A percentile compares a stretch with the other conserved stretches of the same genome.
phyloP scores from a whole-genome alignment of 805 yeast species.

The Candida koratica region DNA sequence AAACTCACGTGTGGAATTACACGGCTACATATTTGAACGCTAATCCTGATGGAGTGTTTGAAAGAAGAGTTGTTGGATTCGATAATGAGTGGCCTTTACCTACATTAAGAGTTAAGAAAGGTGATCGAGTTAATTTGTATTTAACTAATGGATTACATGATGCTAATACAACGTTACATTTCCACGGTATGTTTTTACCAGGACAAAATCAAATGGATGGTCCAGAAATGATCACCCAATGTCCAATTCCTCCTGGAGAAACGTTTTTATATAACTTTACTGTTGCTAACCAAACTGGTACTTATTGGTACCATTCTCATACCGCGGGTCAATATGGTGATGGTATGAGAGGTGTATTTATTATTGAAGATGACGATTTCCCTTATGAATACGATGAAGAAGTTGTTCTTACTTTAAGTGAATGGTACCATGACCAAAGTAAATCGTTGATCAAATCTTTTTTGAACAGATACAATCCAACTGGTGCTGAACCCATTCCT shows the following conservation, averaged over 20 bases:
- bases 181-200: slow-evolving; percentile 89
- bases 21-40: slow-evolving; percentile 63
- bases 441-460: slow-evolving; percentile 45
- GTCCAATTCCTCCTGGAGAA: slow-evolving; percentile 83
- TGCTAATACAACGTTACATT: slow-evolving; percentile 75
- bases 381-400: slow-evolving; percentile 67
- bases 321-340: slow-evolving; percentile 87
- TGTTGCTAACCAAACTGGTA: slow-evolving; percentile 76
- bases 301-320: slow-evolving; percentile 98
- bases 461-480: slow-evolving; percentile 66
- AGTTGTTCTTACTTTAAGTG: slow-evolving; percentile 51
- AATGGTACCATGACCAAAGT: slow-evolving; percentile 59
- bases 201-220: slow-evolving; percentile 85
- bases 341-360: slow-evolving; percentile 78
- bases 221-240: slow-evolving; percentile 81
- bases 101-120: slow-evolving; percentile 65
- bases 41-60: slow-evolving; percentile 61
- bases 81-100: slow-evolving; percentile 87
- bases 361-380: slow-evolving; percentile 59
- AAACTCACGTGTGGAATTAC: slow-evolving; percentile 62
- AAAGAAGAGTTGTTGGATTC: slow-evolving; percentile 59
- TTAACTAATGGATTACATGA: slow-evolving; percentile 71
- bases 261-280: slow-evolving; percentile 83
- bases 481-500: slow-evolving; percentile 83
- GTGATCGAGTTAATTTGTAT: slow-evolving; percentile 72